phyloP scores from a whole-genome alignment of 176 grass and related monocot genomes.

The Avena eriantha region DNA sequence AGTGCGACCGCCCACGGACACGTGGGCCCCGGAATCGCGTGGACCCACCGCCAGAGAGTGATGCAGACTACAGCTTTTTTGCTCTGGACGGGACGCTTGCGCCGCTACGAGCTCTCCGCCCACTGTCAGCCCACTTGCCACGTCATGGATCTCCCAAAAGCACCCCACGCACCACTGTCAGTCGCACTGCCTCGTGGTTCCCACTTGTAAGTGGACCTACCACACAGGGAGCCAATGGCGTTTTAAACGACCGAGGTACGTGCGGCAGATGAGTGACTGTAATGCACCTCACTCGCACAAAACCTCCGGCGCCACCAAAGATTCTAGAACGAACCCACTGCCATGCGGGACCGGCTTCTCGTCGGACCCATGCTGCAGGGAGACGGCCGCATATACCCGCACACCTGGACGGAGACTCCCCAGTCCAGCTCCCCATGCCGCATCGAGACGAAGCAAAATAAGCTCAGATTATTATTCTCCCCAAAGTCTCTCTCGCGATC shows the following conservation, averaged over 20 bases:
- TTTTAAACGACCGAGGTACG: slow-evolving; percentile 35
- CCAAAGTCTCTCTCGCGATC: slow-evolving; percentile 65
- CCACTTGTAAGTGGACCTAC: rapidly evolving
- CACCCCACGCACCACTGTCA: neutral
- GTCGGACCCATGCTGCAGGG: neutral
- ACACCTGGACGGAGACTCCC: slow-evolving; percentile 34
- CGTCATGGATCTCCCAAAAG: slow-evolving; percentile 5
- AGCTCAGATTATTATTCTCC: slow-evolving; percentile 50
- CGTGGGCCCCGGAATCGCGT: rapidly evolving
- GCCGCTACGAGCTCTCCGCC: slow-evolving; percentile 24
- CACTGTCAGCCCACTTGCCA: slow-evolving; percentile 35
- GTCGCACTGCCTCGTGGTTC: neutral
- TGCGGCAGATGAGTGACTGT: neutral
- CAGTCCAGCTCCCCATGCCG: slow-evolving; percentile 55
- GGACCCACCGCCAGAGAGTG: neutral
- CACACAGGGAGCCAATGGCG: rapidly evolving
- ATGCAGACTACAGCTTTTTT: neutral
- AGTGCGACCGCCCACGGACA: neutral
- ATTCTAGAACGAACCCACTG: rapidly evolving
- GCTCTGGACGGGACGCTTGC: neutral
- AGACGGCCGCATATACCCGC: slow-evolving; percentile 39
- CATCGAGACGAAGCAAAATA: slow-evolving; percentile 54
- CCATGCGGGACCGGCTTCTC: rapidly evolving
- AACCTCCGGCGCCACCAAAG: slow-evolving; percentile 14
- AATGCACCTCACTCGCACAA: neutral